Conservation (phyloP, 2,329 filamentous ascomycete species). For the Rhynchosporium graminicola region DNA sequence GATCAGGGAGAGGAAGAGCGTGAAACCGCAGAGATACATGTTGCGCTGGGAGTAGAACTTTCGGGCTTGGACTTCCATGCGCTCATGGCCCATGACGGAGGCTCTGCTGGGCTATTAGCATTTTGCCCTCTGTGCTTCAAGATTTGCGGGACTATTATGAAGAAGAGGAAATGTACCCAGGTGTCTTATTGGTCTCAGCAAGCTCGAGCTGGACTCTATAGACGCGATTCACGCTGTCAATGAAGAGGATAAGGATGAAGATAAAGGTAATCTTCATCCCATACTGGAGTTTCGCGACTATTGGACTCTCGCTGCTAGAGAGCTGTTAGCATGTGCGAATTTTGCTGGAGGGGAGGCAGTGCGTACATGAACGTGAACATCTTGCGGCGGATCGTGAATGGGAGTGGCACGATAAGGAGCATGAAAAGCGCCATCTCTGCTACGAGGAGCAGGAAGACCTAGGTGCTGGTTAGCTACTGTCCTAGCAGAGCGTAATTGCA, state of each 20-base stretch:
- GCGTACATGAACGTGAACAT: conserved; percentile 78
- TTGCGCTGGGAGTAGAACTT: conserved; percentile 99
- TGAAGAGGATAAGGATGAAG: conserved; percentile 96
- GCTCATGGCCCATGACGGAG: conserved; percentile 83
- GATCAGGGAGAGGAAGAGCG: conserved; percentile 96
- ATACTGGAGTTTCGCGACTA: conserved; percentile 92
- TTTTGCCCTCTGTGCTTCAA: neutral
- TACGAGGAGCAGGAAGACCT: conserved; percentile 84
- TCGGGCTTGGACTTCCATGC: conserved; percentile 97
- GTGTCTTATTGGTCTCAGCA: conserved; percentile 66
- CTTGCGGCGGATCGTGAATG: conserved; percentile 61
- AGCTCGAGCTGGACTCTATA: conserved; percentile 96
- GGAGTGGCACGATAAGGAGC: conserved; percentile 81
- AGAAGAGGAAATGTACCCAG: conserved; percentile 31
- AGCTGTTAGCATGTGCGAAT: conserved; percentile 27
- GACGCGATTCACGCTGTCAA: conserved; percentile 93
- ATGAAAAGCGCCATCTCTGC: conserved; percentile 82
- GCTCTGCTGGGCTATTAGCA: conserved; percentile 47
- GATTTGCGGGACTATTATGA: neutral
- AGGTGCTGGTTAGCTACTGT: conserved; percentile 22
- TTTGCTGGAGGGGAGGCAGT: conserved; percentile 50
- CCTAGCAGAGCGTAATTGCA: neutral
- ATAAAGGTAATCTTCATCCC: conserved; percentile 99
- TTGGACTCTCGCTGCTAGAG: conserved; percentile 41
- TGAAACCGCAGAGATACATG: conserved; percentile 99